Conservation (phyloP, 495 filamentous ascomycete species). For the Letharia lupina region DNA sequence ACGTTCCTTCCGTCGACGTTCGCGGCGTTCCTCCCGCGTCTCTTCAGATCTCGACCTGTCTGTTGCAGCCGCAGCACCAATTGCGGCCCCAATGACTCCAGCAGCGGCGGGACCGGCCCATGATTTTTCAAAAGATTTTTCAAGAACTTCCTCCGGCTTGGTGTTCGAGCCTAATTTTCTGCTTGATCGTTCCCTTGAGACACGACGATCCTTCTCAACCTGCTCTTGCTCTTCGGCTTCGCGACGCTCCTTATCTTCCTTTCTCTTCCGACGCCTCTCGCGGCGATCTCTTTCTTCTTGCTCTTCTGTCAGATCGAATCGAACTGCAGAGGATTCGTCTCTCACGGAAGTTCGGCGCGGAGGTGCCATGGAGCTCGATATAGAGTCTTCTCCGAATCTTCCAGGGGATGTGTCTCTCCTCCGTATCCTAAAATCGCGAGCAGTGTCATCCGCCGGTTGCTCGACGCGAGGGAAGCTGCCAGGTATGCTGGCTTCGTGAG, state of each 20-base stretch:
- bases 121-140: conserved; percentile 13
- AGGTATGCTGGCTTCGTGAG: conserved; percentile 5
- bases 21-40: conserved; percentile 20
- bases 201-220: conserved; percentile 7
- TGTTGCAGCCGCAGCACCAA: conserved; percentile 35
- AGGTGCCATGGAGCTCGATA: conserved; percentile 6
- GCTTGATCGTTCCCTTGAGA: conserved; percentile 8
- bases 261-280: conserved; percentile 30
- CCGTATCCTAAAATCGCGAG: conserved; percentile 2
- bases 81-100: conserved; percentile 42
- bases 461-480: conserved; percentile 7
- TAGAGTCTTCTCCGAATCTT: conserved; percentile 11
- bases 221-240: conserved; percentile 20
- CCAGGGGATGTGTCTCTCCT: conserved; percentile 24
- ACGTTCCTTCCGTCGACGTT: conserved; percentile 25
- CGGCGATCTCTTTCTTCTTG: conserved; percentile 39
- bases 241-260: conserved; percentile 24
- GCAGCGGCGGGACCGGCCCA: conserved; percentile 39
- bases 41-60: conserved; percentile 34
- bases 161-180: conserved; percentile 9
- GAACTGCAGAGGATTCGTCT: conserved; percentile 39
- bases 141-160: not conserved
- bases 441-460: conserved; percentile 7
- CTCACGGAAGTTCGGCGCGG: conserved; percentile 33
- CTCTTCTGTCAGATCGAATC: conserved; percentile 42